Evolutionary conservation across 441 rosid genomes (phyloP).

Genomic region (Kokia cookei): DNA sequence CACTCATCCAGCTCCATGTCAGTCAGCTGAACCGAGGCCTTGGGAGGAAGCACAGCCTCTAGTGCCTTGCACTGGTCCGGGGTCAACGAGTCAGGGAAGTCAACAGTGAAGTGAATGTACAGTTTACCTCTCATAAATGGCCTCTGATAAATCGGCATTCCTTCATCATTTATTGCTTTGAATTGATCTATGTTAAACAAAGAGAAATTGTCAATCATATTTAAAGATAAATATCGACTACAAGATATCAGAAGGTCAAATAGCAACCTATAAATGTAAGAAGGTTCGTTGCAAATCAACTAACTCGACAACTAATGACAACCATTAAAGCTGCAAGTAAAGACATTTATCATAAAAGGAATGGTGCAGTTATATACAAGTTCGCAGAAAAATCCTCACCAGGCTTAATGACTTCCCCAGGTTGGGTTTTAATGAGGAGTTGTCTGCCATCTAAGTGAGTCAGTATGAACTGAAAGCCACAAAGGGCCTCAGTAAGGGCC

Average conservation of each 20-base stretch:
- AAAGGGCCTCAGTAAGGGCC: constrained; percentile 79
- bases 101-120: constrained; percentile 80
- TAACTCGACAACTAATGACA: neutral
- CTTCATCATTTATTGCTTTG: constrained; percentile 86
- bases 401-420: constrained; percentile 87
- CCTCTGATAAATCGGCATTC: constrained; percentile 86
- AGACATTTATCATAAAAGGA: neutral
- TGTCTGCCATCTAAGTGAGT: constrained; percentile 86
- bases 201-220: neutral
- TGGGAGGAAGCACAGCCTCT: constrained; percentile 63
- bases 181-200: constrained; percentile 41
- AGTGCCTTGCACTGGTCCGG: constrained; percentile 68
- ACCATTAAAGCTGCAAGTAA: neutral
- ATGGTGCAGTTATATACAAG: neutral
- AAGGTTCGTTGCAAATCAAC: neutral
- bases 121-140: constrained; percentile 92
- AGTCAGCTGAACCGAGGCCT: constrained; percentile 42
- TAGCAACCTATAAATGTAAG: no score
- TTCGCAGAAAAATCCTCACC: constrained; percentile 20
- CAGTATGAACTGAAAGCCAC: constrained; percentile 77
- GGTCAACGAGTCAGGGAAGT: constrained; percentile 68
- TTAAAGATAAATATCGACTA: neutral
- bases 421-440: constrained; percentile 77
- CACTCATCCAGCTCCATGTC: constrained; percentile 97
- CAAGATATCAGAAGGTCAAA: neutral